Evolutionary conservation across 192 early-diverging fungal genomes (phyloP).

Genomic region (Coemansia sp.): DNA sequence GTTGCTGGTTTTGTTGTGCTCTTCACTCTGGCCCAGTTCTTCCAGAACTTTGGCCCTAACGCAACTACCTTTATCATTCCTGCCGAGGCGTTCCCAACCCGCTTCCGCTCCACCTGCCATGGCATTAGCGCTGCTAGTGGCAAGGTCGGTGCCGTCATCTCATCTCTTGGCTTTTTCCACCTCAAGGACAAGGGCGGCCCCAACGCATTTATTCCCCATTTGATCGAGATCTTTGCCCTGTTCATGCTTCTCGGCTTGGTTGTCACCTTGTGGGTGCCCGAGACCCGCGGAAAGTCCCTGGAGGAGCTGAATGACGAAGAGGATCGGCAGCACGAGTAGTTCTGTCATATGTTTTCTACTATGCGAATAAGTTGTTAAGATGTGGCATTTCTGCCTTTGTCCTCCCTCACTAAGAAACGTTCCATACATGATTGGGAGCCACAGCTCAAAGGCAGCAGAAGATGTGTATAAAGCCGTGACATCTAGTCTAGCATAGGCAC

Average conservation of each 20-base stretch:
- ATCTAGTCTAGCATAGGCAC: too few species aligned
- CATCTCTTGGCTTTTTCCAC: slow-evolving; percentile 67
- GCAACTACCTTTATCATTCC: slow-evolving; percentile 83
- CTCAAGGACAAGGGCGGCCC: slow-evolving; percentile 70
- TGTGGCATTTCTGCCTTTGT: too few species aligned
- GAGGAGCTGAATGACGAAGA: slow-evolving; percentile 11
- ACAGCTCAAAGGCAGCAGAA: too few species aligned
- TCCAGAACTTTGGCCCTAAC: slow-evolving; percentile 97
- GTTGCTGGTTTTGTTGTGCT: slow-evolving; percentile 63
- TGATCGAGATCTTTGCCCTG: slow-evolving; percentile 58
- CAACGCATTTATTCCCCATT: slow-evolving; percentile 60
- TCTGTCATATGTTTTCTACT: neutral
- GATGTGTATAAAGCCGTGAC: too few species aligned
- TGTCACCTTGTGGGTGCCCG: neutral
- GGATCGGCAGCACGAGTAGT: neutral
- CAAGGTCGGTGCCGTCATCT: slow-evolving; percentile 74
- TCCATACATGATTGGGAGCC: too few species aligned
- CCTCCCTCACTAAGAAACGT: too few species aligned
- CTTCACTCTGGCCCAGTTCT: slow-evolving; percentile 67
- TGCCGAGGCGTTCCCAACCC: slow-evolving; percentile 77
- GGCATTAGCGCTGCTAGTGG: slow-evolving; percentile 79
- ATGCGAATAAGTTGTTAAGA: neutral
- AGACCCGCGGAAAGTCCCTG: slow-evolving; percentile 8
- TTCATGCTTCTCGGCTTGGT: slow-evolving; percentile 5
- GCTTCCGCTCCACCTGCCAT: slow-evolving; percentile 78